Evolutionary conservation across 768 basidiomycete genomes (phyloP), one percentile per base, ranked within the genome.

Genomic region (Phylloporus sp.): DNA sequence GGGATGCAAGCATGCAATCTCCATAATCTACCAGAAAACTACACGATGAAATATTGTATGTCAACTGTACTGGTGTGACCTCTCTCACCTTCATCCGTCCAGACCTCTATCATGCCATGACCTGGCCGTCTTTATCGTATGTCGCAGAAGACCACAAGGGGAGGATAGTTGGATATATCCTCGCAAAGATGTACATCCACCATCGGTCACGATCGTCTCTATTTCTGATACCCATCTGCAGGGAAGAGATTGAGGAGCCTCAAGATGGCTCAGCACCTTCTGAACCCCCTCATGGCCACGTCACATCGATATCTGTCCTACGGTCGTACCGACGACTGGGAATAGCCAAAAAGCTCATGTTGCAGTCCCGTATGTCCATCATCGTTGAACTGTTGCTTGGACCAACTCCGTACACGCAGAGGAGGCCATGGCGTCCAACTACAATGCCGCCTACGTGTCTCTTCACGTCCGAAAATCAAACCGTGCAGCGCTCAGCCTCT

Each of bases 391-490:
- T 20, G 31, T 39, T 28, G 27, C 3, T 15, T 26, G 24, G 26
- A 13, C 48, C 55, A 44, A 57, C 18, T 9, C 41, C 29, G 46
- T 16, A 22, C 45, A 26, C 23, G 23, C 63, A 95, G 95, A 97
- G 69, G 84, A 91, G 55, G 91, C 95, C 2, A 97, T 98, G 95
- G 77, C 81, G 13, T 80, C 81, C 2, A 79, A 91, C n/a, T 95
- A 95, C 73, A 79, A 81, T 31, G 94, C 93, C 0, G 70, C 82
- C 16, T 88, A 85, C 59, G 90, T 94, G 18, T 91, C 90, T 0
- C 73, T 98, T 20, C 94, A 97, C 59, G 95, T 98, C 26, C 80
- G 95, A 41, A 90, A 92, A 71, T 92, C 91, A n/a, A 97, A 98
- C 65, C 84, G 88, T 50, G 92, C 95, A 0, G 95, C 95, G 1